Percentiles rank a stretch among this genome's conserved stretches.
Conservation (phyloP, 495 filamentous ascomycete genomes). For the Hypoxylon intermedium region DNA sequence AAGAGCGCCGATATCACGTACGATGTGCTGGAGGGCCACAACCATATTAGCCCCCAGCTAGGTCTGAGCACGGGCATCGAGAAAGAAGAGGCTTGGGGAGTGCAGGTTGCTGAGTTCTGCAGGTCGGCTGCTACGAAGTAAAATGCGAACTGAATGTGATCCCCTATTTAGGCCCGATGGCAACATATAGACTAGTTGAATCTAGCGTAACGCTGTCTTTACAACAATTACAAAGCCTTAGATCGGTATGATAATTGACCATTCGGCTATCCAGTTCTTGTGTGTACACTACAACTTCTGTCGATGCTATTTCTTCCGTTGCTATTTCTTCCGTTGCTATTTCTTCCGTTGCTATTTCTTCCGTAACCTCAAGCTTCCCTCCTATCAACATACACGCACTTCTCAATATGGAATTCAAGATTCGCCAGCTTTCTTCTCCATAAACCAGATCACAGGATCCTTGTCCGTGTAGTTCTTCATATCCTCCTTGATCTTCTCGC, state of each 20-base stretch:
- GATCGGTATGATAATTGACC: too few relatives aligned
- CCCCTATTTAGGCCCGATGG: neutral
- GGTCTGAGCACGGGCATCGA: conserved; percentile 47
- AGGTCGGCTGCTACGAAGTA: conserved; percentile 22
- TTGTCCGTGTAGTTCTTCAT: conserved; percentile 29
- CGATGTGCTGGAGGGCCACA: conserved; percentile 48
- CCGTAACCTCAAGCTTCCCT: too few relatives aligned
- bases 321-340: too few relatives aligned
- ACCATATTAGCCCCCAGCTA: conserved; percentile 53
- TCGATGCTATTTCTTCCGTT: neutral
- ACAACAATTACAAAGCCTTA: neutral
- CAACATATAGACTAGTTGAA: neutral
- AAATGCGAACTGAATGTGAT: neutral
- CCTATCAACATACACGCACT: too few relatives aligned
- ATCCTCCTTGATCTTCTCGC: conserved; percentile 16
- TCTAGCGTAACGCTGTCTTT: neutral
- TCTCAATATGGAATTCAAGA: neutral
- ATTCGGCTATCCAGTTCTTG: too few relatives aligned
- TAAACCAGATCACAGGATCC: conserved; percentile 29
- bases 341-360: too few relatives aligned
- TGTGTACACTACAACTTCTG: neutral
- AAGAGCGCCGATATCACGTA: conserved; percentile 37
- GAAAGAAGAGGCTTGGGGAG: conserved; percentile 52
- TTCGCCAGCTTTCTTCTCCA: conserved; percentile 22
- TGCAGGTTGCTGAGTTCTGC: conserved; percentile 44